A percentile compares a stretch with the other conserved stretches of the same genome.
phyloP scores from a whole-genome alignment of 495 filamentous ascomycete genomes.

The Eremomyces bilateralis region DNA sequence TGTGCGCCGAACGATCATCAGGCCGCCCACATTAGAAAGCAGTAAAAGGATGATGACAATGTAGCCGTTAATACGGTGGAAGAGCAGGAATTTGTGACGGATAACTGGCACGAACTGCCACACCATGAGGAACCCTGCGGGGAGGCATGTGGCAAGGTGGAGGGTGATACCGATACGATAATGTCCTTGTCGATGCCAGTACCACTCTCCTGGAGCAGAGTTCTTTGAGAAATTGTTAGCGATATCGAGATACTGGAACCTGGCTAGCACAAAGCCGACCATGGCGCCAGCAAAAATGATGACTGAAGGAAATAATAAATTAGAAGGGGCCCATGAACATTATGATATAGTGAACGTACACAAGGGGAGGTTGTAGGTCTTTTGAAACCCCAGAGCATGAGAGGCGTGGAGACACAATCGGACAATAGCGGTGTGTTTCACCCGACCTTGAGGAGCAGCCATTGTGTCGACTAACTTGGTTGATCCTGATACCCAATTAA shows the following conservation, averaged over 20 bases:
- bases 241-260: not conserved
- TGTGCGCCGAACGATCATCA: slow-evolving; percentile 23
- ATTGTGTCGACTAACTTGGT: too few species aligned
- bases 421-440: too few species aligned
- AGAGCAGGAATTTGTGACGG: slow-evolving; percentile 22
- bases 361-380: too few species aligned
- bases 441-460: too few species aligned
- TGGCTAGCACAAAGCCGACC: not conserved
- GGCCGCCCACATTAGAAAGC: slow-evolving; percentile 18
- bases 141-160: slow-evolving; percentile 25
- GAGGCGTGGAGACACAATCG: too few species aligned
- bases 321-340: too few species aligned
- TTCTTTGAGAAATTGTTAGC: not conserved
- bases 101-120: slow-evolving; percentile 30
- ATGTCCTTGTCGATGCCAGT: slow-evolving; percentile 20
- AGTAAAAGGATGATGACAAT: slow-evolving; percentile 21
- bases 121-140: slow-evolving; percentile 23
- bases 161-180: slow-evolving; percentile 25
- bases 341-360: too few species aligned
- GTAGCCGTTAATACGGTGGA: slow-evolving; percentile 35
- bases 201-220: slow-evolving; percentile 27
- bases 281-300: not conserved
- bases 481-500: too few species aligned
- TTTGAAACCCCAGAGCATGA: too few species aligned
- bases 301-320: too few species aligned